phyloP scores from a whole-genome alignment of 2,329 filamentous ascomycete genomes.

The Acephala macrosclerotiorum region DNA sequence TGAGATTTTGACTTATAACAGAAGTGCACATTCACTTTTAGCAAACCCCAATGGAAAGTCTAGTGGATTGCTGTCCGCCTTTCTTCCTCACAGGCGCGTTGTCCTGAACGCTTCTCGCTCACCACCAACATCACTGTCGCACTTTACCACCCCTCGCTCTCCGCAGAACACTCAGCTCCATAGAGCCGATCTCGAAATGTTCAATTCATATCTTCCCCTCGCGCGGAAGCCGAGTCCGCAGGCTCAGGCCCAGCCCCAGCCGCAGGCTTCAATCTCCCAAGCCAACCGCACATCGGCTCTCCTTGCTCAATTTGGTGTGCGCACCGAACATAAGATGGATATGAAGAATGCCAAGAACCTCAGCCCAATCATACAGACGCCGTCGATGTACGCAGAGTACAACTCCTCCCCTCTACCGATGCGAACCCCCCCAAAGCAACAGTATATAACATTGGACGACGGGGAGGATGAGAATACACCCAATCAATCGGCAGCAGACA shows the following conservation, averaged over 20 bases:
- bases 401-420: constrained; percentile 4
- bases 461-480: background rate
- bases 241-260: background rate
- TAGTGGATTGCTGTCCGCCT: background rate
- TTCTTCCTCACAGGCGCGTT: background rate
- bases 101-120: constrained; percentile 12
- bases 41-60: constrained; percentile 19
- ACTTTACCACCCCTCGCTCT: background rate
- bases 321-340: constrained; percentile 41
- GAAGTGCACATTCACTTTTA: background rate
- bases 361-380: constrained; percentile 12
- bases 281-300: constrained; percentile 36
- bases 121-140: background rate
- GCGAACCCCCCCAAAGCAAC: constrained; percentile 21
- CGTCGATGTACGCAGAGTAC: background rate
- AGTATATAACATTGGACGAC: background rate
- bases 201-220: background rate
- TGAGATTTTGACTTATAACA: background rate
- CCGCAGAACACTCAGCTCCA: constrained; percentile 1
- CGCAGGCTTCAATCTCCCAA: too few relatives aligned
- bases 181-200: background rate
- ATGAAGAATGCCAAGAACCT: background rate
- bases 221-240: background rate
- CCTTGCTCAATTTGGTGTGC: constrained; percentile 38
- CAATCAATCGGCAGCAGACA: constrained; percentile 16